Evolutionary conservation across 2,329 filamentous ascomycete genomes (phyloP), one percentile per base, ranked within the genome.

Genomic region (Elsinoe ampelina): DNA sequence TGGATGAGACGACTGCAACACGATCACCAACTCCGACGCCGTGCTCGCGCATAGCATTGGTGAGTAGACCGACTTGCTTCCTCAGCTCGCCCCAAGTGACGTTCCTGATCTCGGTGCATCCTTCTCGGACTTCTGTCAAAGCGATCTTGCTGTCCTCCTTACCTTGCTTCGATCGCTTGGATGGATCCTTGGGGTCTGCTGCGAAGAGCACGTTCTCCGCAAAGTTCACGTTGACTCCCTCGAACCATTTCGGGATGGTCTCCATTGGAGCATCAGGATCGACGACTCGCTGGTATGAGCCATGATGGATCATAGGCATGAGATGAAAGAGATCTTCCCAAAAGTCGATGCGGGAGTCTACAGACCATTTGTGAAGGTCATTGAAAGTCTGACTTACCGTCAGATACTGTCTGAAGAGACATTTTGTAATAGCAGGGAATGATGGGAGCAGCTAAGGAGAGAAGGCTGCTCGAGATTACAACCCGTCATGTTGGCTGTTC

Each of bases 201-300:
- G 78, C 78, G 72, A 81, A 91, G 22, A 95, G 80, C 22, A 89
- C 71, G 66, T 93, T 95, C 72, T 95, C 88, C 4, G 87, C 85
- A 66, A 84, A 92, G 65, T 90, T 95, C 63, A 93, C 69, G 4
- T 75, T 72, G 1, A 90, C 77, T 30, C 89, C 89, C 1, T 81
- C 73, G 68, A 93, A 95, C 89, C 89, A 95, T 39, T 75, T 72
- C 0, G 89, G 89, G 4, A 92, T 77, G 13, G 76, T 74, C 59
- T 89, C 84, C 68, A 95, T 88, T 1, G 83, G 81, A 1, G 79
- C 76, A 0, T 73, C 75, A 63, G 88, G 84, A 65, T 95, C 87
- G 2, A 93, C 83, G 1, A 86, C 68, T 61, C 68, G 54, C 15
- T 50, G 54, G 59, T 67, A 66, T 3, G 68, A 71, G 30, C 87